A percentile compares a stretch with the other conserved stretches of the same genome.
These are phyloP conservation scores for Meyerozyma guilliermondii DNA, from an alignment of 1,139 yeast genomes.

Conservation along the genomic window DNA sequence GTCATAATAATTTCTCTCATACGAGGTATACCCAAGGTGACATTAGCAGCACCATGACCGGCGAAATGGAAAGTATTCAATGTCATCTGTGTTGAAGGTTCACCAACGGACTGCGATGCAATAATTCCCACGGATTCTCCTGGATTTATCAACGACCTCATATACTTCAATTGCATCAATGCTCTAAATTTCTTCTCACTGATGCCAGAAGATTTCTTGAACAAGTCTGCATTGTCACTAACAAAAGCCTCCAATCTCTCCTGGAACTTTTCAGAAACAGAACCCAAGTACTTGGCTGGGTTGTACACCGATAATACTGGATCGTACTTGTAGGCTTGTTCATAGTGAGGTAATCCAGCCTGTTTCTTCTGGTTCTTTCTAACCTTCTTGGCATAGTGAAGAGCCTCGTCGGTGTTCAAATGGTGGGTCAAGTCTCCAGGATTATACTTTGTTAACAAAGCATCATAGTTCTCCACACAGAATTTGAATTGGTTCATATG, in stretches of 20 bases:
- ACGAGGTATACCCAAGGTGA: slow-evolving; percentile 99
- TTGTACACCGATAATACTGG: slow-evolving; percentile 83
- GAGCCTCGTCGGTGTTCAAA: slow-evolving; percentile 79
- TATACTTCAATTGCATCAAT: slow-evolving; percentile 95
- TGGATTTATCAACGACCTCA: slow-evolving; percentile 91
- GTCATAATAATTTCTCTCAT: slow-evolving; percentile 99
- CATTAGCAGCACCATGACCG: slow-evolving; percentile 99
- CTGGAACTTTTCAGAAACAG: slow-evolving; percentile 89
- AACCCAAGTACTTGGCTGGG: slow-evolving; percentile 86
- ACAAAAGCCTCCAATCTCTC: slow-evolving; percentile 71
- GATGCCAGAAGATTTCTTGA: slow-evolving; percentile 52
- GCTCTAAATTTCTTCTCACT: slow-evolving; percentile 90
- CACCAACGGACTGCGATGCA: slow-evolving; percentile 98
- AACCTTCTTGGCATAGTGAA: slow-evolving; percentile 75
- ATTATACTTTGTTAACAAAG: slow-evolving; percentile 79
- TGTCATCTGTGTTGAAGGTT: slow-evolving; percentile 99
- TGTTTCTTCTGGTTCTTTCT: slow-evolving; percentile 71
- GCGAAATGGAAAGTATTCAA: slow-evolving; percentile 99
- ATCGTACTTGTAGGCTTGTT: slow-evolving; percentile 66
- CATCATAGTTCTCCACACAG: slow-evolving; percentile 87
- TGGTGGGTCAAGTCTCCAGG: slow-evolving; percentile 68
- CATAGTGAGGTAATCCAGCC: slow-evolving; percentile 56
- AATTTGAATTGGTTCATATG: slow-evolving; percentile 91
- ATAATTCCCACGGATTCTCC: slow-evolving; percentile 99
- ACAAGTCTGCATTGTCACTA: slow-evolving; percentile 45